Base-by-base conservation (phyloP, 495 filamentous ascomycete species). In the Peziza echinospora region DNA sequence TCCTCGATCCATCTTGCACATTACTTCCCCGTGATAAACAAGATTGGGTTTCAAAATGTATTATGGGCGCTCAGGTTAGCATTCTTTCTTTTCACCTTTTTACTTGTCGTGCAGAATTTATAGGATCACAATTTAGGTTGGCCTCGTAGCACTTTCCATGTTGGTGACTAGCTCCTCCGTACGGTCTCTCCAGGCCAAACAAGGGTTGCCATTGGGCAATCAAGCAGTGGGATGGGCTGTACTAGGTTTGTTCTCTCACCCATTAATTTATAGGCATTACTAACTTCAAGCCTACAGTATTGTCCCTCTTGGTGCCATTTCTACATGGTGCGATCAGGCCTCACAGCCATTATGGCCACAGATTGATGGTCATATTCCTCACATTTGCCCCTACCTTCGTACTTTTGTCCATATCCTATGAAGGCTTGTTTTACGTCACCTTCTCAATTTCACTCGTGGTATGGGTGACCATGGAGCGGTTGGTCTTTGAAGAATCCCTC, bases 371-470 rank as follows among this genome's bases (percentile, higher is more conserved):
- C 51, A 71, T 96, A 30, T 99, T 96, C 67, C 70, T 99, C 37
- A 82, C 86, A 10, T 96, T 92, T 57, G 78, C 85, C 0, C 91
- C 91, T 0, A 78, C 78, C 9, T 99, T 99, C 60, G 80, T 99
- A 58, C 81, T 96, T 53, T 78, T 99, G 49, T 93, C 85, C 21
- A 96, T 94, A 60, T 92, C 85, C 16, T 99, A 93, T 67, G 91
- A 99, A 61, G 89, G 91, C 0, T 68, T 99, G 3, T 99, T 99
- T 64, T 96, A 93, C 66, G 71, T 93, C 51, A 76, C 77, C 17
- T 96, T 94, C 63, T 85, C 76, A 56, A 66, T 79, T 40, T 77
- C 79, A 19, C 68, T 99, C 8, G 68, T 92, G 48, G 79, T 76
- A 49, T 99, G 91, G 91, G 83, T 93, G 19, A 75, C 76, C 21